Percentiles rank a stretch among this genome's conserved stretches.
Conservation (phyloP, 2,329 filamentous ascomycete species). For the Dactylellina leptospora region DNA sequence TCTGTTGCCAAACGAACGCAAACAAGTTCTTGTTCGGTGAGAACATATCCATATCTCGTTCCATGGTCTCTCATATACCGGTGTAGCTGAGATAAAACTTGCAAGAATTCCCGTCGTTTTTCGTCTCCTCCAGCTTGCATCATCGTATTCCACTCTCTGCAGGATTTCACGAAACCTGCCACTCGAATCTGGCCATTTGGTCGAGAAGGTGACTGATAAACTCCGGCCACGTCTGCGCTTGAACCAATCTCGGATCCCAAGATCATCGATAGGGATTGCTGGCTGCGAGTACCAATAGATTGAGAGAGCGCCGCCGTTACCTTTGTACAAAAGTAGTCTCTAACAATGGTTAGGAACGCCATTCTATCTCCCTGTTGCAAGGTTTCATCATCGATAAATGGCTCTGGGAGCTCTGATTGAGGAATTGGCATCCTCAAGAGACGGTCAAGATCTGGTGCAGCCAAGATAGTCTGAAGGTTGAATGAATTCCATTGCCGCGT, state of each 20-base stretch:
- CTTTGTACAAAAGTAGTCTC: constrained; percentile 47
- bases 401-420: constrained; percentile 42
- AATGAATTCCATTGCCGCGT: constrained; percentile 49
- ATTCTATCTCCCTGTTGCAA: constrained; percentile 40
- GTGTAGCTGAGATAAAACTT: constrained; percentile 42
- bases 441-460: constrained; percentile 45
- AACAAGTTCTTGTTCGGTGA: constrained; percentile 44
- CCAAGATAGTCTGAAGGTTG: constrained; percentile 44
- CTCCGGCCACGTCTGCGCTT: constrained; percentile 44
- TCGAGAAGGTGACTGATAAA: constrained; percentile 47
- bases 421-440: constrained; percentile 47
- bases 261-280: constrained; percentile 45
- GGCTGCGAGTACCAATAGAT: constrained; percentile 40
- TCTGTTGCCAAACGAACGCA: constrained; percentile 45
- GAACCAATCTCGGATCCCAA: constrained; percentile 44
- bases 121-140: constrained; percentile 50
- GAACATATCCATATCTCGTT: constrained; percentile 46
- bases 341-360: constrained; percentile 44
- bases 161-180: constrained; percentile 48
- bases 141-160: constrained; percentile 52
- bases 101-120: constrained; percentile 40
- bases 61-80: constrained; percentile 49
- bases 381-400: constrained; percentile 35
- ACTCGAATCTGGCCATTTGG: constrained; percentile 47
- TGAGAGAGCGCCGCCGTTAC: constrained; percentile 44